A percentile compares a stretch with the other conserved stretches of the same genome.
phyloP scores from a whole-genome alignment of 225 moss, liverwort and hornwort genomes.

The Ulota crispa region DNA sequence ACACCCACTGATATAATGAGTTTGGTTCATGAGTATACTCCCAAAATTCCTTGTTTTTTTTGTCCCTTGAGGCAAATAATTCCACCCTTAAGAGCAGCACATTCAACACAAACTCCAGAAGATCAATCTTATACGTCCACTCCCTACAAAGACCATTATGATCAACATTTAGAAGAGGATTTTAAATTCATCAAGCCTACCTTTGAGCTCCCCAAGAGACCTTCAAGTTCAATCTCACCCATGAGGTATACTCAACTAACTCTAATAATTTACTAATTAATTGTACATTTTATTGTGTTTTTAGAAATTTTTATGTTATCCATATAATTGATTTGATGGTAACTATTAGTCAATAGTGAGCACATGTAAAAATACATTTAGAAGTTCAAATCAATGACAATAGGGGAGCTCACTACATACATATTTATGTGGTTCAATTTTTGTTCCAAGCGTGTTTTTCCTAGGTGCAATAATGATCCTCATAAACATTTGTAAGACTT shows the following conservation, averaged over 20 bases:
- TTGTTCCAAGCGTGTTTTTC: not conserved
- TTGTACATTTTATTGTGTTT: too few relatives aligned
- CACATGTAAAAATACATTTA: too few relatives aligned
- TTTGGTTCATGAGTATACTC: slow-evolving; percentile 14
- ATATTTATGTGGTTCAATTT: not conserved
- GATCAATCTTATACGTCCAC: not conserved
- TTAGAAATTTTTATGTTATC: too few relatives aligned
- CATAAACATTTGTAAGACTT: not conserved
- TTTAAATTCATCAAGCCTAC: not conserved
- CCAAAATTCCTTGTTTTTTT: slow-evolving; percentile 23
- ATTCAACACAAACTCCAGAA: not conserved
- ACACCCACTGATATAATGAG: not conserved
- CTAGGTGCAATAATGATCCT: not conserved
- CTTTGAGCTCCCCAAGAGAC: not conserved
- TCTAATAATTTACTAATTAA: too few relatives aligned
- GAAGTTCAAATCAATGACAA: too few relatives aligned
- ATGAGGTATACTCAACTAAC: not conserved
- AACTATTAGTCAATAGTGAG: too few relatives aligned
- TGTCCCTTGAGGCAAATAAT: not conserved
- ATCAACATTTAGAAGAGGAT: not conserved
- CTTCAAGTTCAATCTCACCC: slow-evolving; percentile 10
- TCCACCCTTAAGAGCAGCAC: slow-evolving; percentile 19
- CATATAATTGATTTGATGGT: too few relatives aligned
- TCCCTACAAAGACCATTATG: not conserved
- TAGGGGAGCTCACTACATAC: not conserved